A percentile compares a stretch with the other conserved stretches of the same genome.
Evolutionary conservation across 2,329 filamentous ascomycete genomes (phyloP).

Genomic region (Neurospora sp.): DNA sequence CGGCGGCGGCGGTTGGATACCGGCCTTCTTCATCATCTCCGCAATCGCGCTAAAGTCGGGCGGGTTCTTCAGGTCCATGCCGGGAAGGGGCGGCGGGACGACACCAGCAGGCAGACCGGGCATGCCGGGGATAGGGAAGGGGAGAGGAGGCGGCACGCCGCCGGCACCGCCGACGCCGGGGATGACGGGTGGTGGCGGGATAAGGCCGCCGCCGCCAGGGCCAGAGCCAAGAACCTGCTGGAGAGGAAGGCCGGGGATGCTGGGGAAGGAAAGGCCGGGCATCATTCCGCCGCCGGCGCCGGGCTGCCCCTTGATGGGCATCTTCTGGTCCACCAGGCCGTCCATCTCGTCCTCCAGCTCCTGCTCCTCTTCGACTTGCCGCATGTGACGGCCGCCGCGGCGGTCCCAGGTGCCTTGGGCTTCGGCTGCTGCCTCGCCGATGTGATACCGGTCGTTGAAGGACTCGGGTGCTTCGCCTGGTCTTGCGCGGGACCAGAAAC

Average conservation of each 20-base stretch:
- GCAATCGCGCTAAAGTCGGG: constrained; percentile 51
- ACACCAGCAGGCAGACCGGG: constrained; percentile 35
- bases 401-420: constrained; percentile 91
- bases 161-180: constrained; percentile 39
- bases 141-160: constrained; percentile 43
- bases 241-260: constrained; percentile 51
- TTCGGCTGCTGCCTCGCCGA: constrained; percentile 86
- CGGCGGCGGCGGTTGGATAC: constrained; percentile 47
- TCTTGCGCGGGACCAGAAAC: constrained; percentile 88
- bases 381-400: constrained; percentile 64
- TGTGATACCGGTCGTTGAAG: constrained; percentile 87
- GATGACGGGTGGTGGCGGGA: constrained; percentile 29
- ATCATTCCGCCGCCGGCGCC: constrained; percentile 27
- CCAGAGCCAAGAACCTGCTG: constrained; percentile 19
- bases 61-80: constrained; percentile 49
- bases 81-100: constrained; percentile 40
- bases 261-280: constrained; percentile 27
- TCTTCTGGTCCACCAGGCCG: constrained; percentile 83
- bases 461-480: constrained; percentile 72
- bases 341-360: constrained; percentile 91
- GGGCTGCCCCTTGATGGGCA: constrained; percentile 48
- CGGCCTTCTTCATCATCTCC: constrained; percentile 57
- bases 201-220: constrained; percentile 15
- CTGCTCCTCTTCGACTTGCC: constrained; percentile 87
- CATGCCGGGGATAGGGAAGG: constrained; percentile 40